phyloP scores from a whole-genome alignment of 116 monocot species.

The Trichopus zeylanicus region DNA sequence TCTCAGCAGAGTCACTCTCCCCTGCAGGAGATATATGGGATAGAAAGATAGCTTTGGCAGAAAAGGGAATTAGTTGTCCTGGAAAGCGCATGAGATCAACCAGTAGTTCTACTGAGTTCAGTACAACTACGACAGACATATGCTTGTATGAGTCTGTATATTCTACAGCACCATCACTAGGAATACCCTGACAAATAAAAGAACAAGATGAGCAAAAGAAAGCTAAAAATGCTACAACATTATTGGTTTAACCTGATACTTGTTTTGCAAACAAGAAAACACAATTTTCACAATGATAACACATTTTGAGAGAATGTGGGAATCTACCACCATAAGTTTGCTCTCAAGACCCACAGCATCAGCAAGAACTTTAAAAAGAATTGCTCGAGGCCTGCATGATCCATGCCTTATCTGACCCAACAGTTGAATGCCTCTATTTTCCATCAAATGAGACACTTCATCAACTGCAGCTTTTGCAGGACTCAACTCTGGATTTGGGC shows the following conservation, averaged over 20 bases:
- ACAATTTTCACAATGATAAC: background rate
- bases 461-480: slow-evolving; percentile 70
- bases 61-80: slow-evolving; percentile 90
- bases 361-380: slow-evolving; percentile 96
- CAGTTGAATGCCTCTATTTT: slow-evolving; percentile 72
- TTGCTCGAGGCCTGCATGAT: slow-evolving; percentile 91
- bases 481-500: slow-evolving; percentile 63
- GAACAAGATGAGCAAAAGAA: background rate
- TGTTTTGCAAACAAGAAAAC: background rate
- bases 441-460: slow-evolving; percentile 50
- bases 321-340: slow-evolving; percentile 82
- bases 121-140: slow-evolving; percentile 84
- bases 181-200: slow-evolving; percentile 52
- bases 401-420: slow-evolving; percentile 93
- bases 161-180: slow-evolving; percentile 65
- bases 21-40: slow-evolving; percentile 82
- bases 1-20: slow-evolving; percentile 96
- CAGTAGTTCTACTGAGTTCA: slow-evolving; percentile 80
- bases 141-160: slow-evolving; percentile 80
- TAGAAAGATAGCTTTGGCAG: slow-evolving; percentile 76
- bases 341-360: slow-evolving; percentile 90
- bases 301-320: background rate
- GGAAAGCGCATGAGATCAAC: slow-evolving; percentile 98
- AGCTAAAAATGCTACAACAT: background rate
- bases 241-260: background rate